Base-by-base conservation (phyloP, 2,329 filamentous ascomycete genomes). In the Ceratocystis papillata region DNA sequence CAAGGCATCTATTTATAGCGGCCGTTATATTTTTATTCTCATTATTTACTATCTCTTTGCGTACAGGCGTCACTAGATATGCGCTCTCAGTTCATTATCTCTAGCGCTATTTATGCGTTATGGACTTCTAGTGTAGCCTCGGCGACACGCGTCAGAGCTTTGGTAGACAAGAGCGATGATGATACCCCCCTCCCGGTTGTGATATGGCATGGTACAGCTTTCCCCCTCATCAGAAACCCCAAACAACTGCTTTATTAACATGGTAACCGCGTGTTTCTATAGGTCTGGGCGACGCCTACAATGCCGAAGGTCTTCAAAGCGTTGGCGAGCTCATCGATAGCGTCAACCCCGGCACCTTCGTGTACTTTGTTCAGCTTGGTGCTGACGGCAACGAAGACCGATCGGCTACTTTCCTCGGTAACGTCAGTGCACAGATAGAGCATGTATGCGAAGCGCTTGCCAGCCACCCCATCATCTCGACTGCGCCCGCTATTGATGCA, bases 331-430 rank as follows among this genome's bases (percentile, higher is more conserved):
- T 96, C 62, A 87, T 87, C 69, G 81, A 90, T 67, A 75, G 82
- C 62, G 79, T 85, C 67, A 84, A 96, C 76, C 91, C 91, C 0
- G 90, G 89, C 68, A 96, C 91, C 17, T 86, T 90, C 72, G 86
- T 94, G 25, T 88, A 97, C 79, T 83, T 87, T 70, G 84, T 96
- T 73, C 84, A 84, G 15, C 79, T 96, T 20, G 85, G 82, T 74
- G 80, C 84, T 70, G 83, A 86, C 72, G 79, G 84, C 64, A 79
- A 77, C 69, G 79, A 78, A 70, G 94, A 99, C 79, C 87, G 88
- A 62, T 84, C 84, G 65, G 89, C 89, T 37, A 93, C 90, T 69
- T 99, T 96, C 80, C 84, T 95, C 72, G 94, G 94, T 74, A 96
- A 96, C 76, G 78, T 96, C 4, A 92, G 88, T 1, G 79, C 81